A percentile compares a stretch with the other conserved stretches of the same genome.
Conservation (phyloP, 192 early-diverging fungal species). For the Dissophora globulifera region DNA sequence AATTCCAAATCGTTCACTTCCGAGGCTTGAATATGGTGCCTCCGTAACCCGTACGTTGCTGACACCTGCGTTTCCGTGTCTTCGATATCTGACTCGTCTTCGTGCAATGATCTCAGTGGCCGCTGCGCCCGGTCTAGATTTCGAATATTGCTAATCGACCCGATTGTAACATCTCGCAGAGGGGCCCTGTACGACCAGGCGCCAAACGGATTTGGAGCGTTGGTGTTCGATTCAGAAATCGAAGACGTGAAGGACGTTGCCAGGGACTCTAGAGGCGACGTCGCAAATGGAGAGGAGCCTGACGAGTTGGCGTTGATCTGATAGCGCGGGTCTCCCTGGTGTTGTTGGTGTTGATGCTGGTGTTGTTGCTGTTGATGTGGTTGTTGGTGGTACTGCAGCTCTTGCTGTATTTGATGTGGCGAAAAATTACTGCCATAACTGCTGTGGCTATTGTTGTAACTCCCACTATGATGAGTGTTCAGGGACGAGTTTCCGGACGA, state of each 20-base stretch:
- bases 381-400: background rate
- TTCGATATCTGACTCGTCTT: too few relatives aligned
- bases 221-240: background rate
- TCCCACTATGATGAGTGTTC: background rate
- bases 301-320: too few relatives aligned
- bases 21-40: slow-evolving; percentile 9
- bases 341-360: background rate
- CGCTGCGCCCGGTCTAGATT: slow-evolving; percentile 31
- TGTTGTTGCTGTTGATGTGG: too few relatives aligned
- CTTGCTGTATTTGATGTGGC: too few relatives aligned
- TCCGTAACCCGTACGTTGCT: slow-evolving; percentile 17
- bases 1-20: slow-evolving; percentile 5
- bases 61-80: slow-evolving; percentile 12
- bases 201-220: background rate
- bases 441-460: slow-evolving; percentile 2
- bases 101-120: slow-evolving; percentile 14
- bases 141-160: slow-evolving; percentile 32
- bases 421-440: too few relatives aligned
- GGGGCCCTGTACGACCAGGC: slow-evolving; percentile 8
- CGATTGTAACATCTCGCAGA: slow-evolving; percentile 15
- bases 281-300: background rate
- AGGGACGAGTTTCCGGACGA: background rate
- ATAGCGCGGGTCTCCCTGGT: background rate
- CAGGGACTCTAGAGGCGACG: too few relatives aligned
- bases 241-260: slow-evolving; percentile 1